Evolutionary conservation across 768 basidiomycete genomes (phyloP).

Genomic region (Cystofilobasidium capitatum): DNA sequence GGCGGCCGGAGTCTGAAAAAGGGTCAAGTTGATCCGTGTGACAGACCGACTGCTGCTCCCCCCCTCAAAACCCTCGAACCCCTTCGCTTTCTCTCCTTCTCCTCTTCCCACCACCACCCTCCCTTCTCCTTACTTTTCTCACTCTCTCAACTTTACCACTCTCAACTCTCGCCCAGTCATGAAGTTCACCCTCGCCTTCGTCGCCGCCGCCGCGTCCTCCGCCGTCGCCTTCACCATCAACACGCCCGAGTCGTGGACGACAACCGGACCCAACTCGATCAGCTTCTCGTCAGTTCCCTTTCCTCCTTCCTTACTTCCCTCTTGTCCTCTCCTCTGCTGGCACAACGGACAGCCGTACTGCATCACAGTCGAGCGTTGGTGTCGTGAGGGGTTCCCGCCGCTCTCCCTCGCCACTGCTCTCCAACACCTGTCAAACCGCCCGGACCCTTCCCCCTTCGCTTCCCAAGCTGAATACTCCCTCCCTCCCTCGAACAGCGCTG

Average conservation of each 20-base stretch:
- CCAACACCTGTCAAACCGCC: no score
- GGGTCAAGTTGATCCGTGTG: no score
- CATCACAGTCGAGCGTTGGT: no score
- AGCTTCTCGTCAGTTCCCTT: background rate
- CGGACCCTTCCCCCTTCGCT: background rate
- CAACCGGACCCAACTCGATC: constrained; percentile 16
- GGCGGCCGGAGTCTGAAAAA: no score
- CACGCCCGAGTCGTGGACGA: background rate
- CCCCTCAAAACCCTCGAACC: background rate
- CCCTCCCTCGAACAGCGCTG: background rate
- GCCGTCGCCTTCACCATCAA: constrained; percentile 2
- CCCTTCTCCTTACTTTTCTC: background rate
- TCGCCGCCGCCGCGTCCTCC: constrained; percentile 9
- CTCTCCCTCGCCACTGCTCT: no score
- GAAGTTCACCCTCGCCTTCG: constrained; percentile 1
- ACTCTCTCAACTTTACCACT: background rate
- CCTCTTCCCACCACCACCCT: background rate
- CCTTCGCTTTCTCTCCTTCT: background rate
- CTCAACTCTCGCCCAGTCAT: background rate
- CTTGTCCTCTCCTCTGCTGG: no score
- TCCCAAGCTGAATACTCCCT: no score
- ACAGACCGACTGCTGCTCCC: background rate
- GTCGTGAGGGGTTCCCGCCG: no score
- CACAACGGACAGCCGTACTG: no score
- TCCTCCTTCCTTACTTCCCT: background rate